Conservation (phyloP, 805 yeast genomes). For the Wickerhamiella bombiphila region DNA sequence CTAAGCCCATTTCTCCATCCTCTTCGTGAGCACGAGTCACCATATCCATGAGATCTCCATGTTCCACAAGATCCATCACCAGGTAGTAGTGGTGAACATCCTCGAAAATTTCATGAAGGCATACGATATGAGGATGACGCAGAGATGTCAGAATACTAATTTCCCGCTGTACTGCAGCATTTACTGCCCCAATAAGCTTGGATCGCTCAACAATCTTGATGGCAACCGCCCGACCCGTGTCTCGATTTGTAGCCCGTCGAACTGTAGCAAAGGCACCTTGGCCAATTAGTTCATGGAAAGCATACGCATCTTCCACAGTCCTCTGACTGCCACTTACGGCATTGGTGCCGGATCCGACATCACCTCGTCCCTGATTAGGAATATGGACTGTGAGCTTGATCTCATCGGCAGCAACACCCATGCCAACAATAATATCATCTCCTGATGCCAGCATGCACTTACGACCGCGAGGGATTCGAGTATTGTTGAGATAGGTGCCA, state of each 20-base stretch:
- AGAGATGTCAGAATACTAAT: constrained; percentile 62
- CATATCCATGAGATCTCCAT: constrained; percentile 97
- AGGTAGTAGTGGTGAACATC: constrained; percentile 68
- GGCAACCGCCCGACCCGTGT: constrained; percentile 75
- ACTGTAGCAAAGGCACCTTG: constrained; percentile 99
- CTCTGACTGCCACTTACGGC: no score
- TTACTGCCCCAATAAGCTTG: constrained; percentile 59
- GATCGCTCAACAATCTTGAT: constrained; percentile 78
- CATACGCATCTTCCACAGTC: constrained; percentile 49
- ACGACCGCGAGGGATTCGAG: constrained; percentile 55
- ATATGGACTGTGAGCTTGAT: constrained; percentile 31
- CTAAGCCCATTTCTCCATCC: constrained; percentile 50
- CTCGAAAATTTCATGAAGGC: constrained; percentile 70
- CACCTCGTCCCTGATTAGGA: constrained; percentile 11
- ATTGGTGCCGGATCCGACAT: constrained; percentile 2
- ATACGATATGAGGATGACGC: constrained; percentile 75
- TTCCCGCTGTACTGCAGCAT: constrained; percentile 60
- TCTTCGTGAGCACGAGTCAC: constrained; percentile 42
- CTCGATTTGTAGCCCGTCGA: constrained; percentile 73
- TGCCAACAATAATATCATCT: constrained; percentile 82
- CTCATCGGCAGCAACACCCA: constrained; percentile 64
- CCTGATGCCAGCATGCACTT: constrained; percentile 79
- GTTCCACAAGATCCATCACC: constrained; percentile 91
- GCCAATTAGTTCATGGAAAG: constrained; percentile 77
- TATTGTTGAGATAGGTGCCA: constrained; percentile 77